Percentiles rank a stretch among this genome's conserved stretches.
These are phyloP conservation scores for Teratosphaeria viscida DNA, from an alignment of 2,329 filamentous ascomycete genomes.

Conservation along the genomic window DNA sequence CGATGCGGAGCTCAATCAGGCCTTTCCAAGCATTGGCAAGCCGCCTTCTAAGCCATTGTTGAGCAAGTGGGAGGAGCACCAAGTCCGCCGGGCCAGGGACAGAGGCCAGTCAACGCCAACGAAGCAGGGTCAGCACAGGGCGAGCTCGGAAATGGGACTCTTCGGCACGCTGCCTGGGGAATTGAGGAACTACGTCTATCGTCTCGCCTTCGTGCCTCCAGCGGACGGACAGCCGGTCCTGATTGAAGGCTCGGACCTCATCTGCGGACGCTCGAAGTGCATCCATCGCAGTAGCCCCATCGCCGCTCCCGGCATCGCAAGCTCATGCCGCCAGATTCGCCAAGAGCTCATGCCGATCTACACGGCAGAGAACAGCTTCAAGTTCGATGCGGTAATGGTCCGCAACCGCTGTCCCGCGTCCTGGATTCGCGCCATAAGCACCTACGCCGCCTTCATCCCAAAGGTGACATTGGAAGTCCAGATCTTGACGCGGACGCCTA, in stretches of 20 bases:
- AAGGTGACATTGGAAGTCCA: constrained; percentile 7
- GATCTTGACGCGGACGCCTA: not conserved
- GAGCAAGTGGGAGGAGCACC: constrained; percentile 5
- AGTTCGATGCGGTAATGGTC: constrained; percentile 15
- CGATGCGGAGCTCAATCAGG: not conserved
- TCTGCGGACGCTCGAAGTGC: constrained; percentile 12
- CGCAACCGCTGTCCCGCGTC: constrained; percentile 12
- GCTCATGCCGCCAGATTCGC: constrained; percentile 16
- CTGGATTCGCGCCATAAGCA: constrained; percentile 10
- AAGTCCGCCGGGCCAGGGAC: constrained; percentile 1
- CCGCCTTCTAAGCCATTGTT: not conserved
- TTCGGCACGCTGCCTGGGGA: constrained; percentile 17
- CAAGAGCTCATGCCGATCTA: constrained; percentile 16
- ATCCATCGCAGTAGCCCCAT: constrained; percentile 7
- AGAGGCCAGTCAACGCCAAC: not conserved
- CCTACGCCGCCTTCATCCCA: constrained; percentile 9
- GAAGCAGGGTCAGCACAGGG: not conserved
- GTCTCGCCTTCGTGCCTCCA: constrained; percentile 8
- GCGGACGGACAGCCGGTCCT: constrained; percentile 5
- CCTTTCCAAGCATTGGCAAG: not conserved
- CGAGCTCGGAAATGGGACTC: constrained; percentile 12
- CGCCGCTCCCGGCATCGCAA: constrained; percentile 14
- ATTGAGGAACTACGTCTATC: constrained; percentile 18
- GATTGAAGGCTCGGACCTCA: constrained; percentile 6
- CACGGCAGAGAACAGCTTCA: constrained; percentile 13